Evolutionary conservation across 2,329 filamentous ascomycete species (phyloP).

Genomic region (Colletotrichum spaethianum): DNA sequence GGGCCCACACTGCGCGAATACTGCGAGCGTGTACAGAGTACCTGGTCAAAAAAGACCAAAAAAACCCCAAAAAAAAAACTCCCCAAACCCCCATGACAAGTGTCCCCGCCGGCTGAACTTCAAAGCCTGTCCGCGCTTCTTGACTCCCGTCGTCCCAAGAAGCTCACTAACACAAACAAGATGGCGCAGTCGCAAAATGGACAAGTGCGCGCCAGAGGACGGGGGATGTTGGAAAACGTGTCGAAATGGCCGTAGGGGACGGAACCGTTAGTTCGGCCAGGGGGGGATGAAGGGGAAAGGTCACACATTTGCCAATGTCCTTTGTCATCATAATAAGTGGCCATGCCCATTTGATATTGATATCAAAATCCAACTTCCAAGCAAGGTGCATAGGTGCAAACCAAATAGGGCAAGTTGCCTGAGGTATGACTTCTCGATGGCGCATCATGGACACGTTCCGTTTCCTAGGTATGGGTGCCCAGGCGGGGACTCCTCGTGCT

Average conservation of each 20-base stretch:
- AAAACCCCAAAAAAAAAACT: no score
- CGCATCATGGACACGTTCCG: not conserved
- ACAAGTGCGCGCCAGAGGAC: not conserved
- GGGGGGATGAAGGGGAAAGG: not conserved
- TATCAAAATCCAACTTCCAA: conserved; percentile 25
- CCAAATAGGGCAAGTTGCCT: conserved; percentile 29
- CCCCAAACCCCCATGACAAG: no score
- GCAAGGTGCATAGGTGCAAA: conserved; percentile 11
- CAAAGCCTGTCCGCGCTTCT: not conserved
- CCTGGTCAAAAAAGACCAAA: not conserved
- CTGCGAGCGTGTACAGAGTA: not conserved
- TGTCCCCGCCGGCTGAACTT: conserved; percentile 2
- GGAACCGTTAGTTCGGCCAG: not conserved
- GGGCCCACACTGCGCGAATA: conserved; percentile 27
- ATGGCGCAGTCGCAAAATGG: not conserved
- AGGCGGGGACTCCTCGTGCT: not conserved
- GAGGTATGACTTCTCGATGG: conserved; percentile 1
- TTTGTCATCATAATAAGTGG: conserved; percentile 33
- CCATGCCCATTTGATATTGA: conserved; percentile 31
- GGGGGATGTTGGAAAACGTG: not conserved
- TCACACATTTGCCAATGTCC: conserved; percentile 14
- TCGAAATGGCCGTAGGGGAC: conserved; percentile 6
- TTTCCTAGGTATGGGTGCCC: not conserved
- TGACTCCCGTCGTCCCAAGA: not conserved
- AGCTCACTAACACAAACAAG: not conserved